phyloP scores from a whole-genome alignment of 306 rosid species.

The Prinsepia uniflora region DNA sequence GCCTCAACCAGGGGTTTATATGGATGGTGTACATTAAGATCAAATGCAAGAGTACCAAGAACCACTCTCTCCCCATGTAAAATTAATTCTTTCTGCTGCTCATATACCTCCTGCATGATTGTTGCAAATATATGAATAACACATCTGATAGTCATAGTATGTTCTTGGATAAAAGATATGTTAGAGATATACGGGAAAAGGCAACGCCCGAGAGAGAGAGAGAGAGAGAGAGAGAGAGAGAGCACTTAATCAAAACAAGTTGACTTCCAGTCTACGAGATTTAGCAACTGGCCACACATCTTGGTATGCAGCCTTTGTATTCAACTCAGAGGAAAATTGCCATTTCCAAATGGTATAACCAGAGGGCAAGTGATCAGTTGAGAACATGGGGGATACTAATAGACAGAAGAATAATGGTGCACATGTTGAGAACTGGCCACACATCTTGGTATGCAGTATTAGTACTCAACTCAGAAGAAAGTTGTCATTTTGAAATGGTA shows the following conservation, averaged over 20 bases:
- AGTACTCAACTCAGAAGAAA: not conserved
- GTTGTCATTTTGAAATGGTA: not conserved
- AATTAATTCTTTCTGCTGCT: slow-evolving; percentile 88
- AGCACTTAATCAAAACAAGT: not conserved
- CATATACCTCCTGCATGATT: slow-evolving; percentile 82
- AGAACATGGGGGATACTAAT: not conserved
- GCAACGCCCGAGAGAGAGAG: not conserved
- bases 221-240: not conserved
- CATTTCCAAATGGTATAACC: slow-evolving; percentile 6
- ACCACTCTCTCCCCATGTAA: slow-evolving; percentile 90
- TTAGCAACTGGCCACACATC: not conserved
- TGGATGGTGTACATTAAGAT: slow-evolving; percentile 92
- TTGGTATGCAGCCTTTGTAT: not conserved
- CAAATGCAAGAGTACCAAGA: slow-evolving; percentile 93
- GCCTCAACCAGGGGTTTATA: slow-evolving; percentile 99
- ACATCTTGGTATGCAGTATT: not conserved
- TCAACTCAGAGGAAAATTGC: not conserved
- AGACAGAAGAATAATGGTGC: too few species aligned
- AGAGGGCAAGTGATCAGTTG: not conserved
- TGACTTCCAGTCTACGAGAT: not conserved
- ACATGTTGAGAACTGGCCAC: not conserved
- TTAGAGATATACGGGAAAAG: not conserved
- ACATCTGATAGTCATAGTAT: not conserved
- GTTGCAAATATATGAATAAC: slow-evolving; percentile 8
- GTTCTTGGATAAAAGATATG: not conserved